Conservation (phyloP, 768 basidiomycete species). For the Collybiopsis confluens region DNA sequence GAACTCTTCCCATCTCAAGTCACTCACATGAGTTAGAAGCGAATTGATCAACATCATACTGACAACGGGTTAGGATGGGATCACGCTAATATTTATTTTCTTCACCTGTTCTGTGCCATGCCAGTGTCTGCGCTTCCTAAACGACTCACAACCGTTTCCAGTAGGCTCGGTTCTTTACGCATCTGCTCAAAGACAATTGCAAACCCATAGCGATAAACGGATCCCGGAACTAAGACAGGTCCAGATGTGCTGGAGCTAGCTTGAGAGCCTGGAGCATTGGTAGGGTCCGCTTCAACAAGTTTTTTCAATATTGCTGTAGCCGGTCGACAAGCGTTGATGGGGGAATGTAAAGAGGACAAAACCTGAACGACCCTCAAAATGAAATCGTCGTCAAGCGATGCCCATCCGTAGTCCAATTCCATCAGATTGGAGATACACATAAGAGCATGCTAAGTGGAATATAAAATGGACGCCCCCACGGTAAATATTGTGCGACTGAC, state of each 20-base stretch:
- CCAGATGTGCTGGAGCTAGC: constrained; percentile 59
- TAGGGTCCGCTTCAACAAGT: constrained; percentile 82
- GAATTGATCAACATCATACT: constrained; percentile 93
- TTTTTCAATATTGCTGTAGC: constrained; percentile 88
- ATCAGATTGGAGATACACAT: constrained; percentile 84
- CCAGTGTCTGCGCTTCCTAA: constrained; percentile 80
- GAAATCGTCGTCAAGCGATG: constrained; percentile 64
- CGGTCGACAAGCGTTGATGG: constrained; percentile 88
- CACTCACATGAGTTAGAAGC: constrained; percentile 73
- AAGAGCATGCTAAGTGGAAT: constrained; percentile 73
- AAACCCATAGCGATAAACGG: constrained; percentile 82
- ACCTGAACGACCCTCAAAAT: constrained; percentile 77
- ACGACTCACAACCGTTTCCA: constrained; percentile 80
- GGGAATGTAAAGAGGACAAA: constrained; percentile 66
- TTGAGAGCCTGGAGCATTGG: constrained; percentile 55
- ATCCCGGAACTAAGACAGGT: constrained; percentile 56
- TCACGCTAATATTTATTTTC: neutral
- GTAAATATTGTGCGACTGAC: constrained; percentile 34
- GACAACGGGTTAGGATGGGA: constrained; percentile 7
- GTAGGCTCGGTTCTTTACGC: constrained; percentile 60
- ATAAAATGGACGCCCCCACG: neutral
- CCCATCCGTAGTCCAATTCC: constrained; percentile 84
- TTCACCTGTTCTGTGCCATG: constrained; percentile 78
- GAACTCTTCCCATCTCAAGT: constrained; percentile 76
- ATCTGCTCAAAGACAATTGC: constrained; percentile 79